A percentile compares a stretch with the other conserved stretches of the same genome.
Conservation (phyloP, 768 basidiomycete genomes). For the Suillus occidentalis region DNA sequence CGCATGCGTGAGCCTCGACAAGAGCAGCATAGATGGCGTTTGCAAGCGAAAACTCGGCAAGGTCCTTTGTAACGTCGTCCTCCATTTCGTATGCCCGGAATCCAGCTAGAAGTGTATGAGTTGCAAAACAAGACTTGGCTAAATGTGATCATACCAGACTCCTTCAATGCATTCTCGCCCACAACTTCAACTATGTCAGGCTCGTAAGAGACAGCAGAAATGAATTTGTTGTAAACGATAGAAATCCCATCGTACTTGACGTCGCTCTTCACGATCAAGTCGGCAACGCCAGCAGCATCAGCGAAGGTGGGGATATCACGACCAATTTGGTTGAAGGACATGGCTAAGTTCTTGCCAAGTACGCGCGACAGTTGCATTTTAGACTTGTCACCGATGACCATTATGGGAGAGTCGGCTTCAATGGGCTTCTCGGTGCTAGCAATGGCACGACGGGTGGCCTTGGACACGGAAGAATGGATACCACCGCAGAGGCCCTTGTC, state of each 20-base stretch:
- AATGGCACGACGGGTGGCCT: constrained; percentile 78
- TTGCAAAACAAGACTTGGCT: constrained; percentile 2
- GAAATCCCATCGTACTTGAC: constrained; percentile 85
- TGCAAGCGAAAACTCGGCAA: constrained; percentile 93
- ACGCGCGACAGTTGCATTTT: constrained; percentile 85
- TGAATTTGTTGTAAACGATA: constrained; percentile 81
- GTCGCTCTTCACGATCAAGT: constrained; percentile 83
- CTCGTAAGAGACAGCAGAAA: constrained; percentile 92
- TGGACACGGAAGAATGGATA: constrained; percentile 96
- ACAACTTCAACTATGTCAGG: constrained; percentile 71
- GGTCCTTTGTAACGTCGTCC: constrained; percentile 91
- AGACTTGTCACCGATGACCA: constrained; percentile 96
- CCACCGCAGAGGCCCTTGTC: constrained; percentile 99
- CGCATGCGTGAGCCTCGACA: constrained; percentile 93
- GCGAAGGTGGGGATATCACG: constrained; percentile 96
- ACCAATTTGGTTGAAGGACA: constrained; percentile 98
- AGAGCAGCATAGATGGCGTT: constrained; percentile 95
- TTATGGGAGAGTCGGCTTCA: constrained; percentile 64
- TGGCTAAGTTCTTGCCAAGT: constrained; percentile 60
- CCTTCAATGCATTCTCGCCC: constrained; percentile 78
- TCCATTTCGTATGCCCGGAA: constrained; percentile 98
- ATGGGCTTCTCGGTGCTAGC: constrained; percentile 48
- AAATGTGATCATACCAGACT: constrained; percentile 59
- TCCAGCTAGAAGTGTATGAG: constrained; percentile 50
- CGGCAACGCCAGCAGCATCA: constrained; percentile 92